Evolutionary conservation across 345 rosid species (phyloP), one percentile per base, ranked within the genome.

Genomic region (Hibiscus syriacus): DNA sequence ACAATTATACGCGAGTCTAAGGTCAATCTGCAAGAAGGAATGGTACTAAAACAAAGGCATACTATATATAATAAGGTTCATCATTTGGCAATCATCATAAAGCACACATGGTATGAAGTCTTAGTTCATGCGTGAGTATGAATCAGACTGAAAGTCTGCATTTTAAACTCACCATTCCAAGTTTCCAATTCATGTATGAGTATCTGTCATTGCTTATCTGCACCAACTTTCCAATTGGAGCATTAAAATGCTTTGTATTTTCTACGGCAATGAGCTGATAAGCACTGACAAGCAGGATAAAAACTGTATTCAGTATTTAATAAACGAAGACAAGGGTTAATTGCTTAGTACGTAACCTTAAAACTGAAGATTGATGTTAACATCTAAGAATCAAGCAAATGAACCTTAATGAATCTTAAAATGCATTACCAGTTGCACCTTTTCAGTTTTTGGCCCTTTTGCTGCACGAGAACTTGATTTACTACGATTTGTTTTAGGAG

Each of bases 1-100:
- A 41, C 98, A 90, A 72, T 92, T 92, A 77, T 92, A 92, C 49
- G 98, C 97, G 55, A 96, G 88, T 70, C 96, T 83, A 74, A 85
- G 98, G 6, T 92, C 98, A 83, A 90, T 83, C 98, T 92, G 82
- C 79, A 80, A 70, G 49, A 54, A 74, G 36, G 39, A 49, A 59
- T 4, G 11, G 68, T 26, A 13, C 7, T 55, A 45, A 29, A 52
- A 72, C 29, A 29, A 57, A 68, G 39, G 62, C 67, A 22, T 45
- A 2, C 22, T 41, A 10, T 41, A 41, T 12, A 9, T 39, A 10
- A 34, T 12, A 41, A 30, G 43, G 41, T 30, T 30, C 41, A 32
- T 57, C 13, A 57, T n/a, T 29, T 2, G 16, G 14, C 11, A 39
- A 34, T 34, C 38, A 34, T 34, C 5, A 34, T 6, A 34, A 6